Conservation (phyloP, 805 yeast genomes). For the Monosporozyma servazzii region DNA sequence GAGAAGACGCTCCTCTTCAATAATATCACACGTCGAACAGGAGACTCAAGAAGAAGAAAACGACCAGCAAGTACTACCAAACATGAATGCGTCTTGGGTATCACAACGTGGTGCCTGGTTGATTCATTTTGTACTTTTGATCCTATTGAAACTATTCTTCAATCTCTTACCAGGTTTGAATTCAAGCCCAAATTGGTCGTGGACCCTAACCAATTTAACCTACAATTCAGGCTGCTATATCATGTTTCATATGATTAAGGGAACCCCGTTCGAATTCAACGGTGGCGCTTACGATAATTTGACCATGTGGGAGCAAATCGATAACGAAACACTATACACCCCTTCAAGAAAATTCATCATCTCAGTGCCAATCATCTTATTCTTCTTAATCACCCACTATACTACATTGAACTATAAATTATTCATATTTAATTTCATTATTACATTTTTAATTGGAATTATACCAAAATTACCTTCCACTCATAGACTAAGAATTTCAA, state of each 20-base stretch:
- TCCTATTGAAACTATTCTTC: constrained; percentile 63
- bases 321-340: constrained; percentile 92
- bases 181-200: constrained; percentile 55
- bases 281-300: constrained; percentile 92
- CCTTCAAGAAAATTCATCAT: constrained; percentile 90
- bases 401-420: constrained; percentile 72
- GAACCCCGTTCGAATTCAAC: constrained; percentile 95
- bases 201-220: constrained; percentile 89
- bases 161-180: constrained; percentile 75
- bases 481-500: constrained; percentile 64
- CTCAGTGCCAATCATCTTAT: constrained; percentile 85
- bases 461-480: constrained; percentile 83
- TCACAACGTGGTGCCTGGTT: constrained; percentile 95
- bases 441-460: constrained; percentile 78
- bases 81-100: constrained; percentile 93
- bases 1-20: constrained; percentile 76
- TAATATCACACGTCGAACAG: constrained; percentile 86
- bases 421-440: constrained; percentile 62
- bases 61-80: constrained; percentile 83
- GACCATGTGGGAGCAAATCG: constrained; percentile 97
- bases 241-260: constrained; percentile 94
- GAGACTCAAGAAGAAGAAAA: constrained; percentile 86
- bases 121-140: constrained; percentile 76
- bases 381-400: constrained; percentile 82
- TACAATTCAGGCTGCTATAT: constrained; percentile 87